A percentile compares a stretch with the other conserved stretches of the same genome.
These are phyloP conservation scores for Phytopythium vexans DNA, from an alignment of 352 stramenopile genomes.

Conservation along the genomic window DNA sequence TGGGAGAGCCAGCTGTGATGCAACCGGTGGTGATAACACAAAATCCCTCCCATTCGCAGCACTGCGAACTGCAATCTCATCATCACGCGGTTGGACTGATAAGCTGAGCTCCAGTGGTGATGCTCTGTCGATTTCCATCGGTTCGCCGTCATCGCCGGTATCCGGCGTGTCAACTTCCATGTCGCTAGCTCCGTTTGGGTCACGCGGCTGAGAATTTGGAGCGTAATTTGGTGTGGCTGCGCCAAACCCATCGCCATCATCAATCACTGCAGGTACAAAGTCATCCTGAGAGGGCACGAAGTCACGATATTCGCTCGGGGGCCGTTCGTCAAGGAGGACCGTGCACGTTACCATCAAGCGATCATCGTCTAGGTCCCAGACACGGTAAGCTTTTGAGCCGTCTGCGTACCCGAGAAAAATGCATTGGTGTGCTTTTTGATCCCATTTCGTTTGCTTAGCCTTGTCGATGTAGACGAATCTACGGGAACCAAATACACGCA, in stretches of 20 bases:
- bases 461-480: constrained; percentile 14
- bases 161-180: constrained; percentile 1
- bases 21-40: too few relatives aligned
- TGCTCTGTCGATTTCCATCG: too few relatives aligned
- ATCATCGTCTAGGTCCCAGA: constrained; percentile 5
- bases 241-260: not conserved
- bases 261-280: not conserved
- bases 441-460: constrained; percentile 5
- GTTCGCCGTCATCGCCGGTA: too few relatives aligned
- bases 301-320: not conserved
- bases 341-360: constrained; percentile 1
- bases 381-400: constrained; percentile 8
- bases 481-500: constrained; percentile 12
- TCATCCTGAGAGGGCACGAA: not conserved
- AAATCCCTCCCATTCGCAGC: too few relatives aligned
- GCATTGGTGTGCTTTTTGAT: constrained; percentile 8
- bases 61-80: too few relatives aligned
- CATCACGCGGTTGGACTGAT: too few relatives aligned
- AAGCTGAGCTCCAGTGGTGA: too few relatives aligned
- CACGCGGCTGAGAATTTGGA: not conserved
- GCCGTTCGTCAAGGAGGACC: constrained; percentile 2
- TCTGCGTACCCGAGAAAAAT: constrained; percentile 10
- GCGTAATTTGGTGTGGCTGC: too few relatives aligned
- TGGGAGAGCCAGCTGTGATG: too few relatives aligned
- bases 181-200: not conserved